A percentile compares a stretch with the other conserved stretches of the same genome.
These are phyloP conservation scores for Sungouiozyma ichnusensis DNA, from an alignment of 805 yeast species.

Conservation along the genomic window DNA sequence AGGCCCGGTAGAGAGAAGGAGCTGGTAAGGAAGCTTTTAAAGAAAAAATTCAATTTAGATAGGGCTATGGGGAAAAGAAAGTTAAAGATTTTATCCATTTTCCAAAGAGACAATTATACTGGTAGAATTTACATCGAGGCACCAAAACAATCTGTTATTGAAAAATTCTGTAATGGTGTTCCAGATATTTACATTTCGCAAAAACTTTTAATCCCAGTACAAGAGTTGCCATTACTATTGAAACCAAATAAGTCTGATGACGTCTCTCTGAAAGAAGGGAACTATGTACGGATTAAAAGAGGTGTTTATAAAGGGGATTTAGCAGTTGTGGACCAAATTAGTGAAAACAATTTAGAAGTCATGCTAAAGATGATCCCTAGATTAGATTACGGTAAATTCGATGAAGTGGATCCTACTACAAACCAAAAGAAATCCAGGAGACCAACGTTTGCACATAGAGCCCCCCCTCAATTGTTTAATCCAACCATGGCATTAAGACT, in stretches of 20 bases:
- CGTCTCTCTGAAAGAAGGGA: constrained; percentile 81
- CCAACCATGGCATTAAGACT: constrained; percentile 81
- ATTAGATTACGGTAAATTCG: constrained; percentile 72
- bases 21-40: constrained; percentile 70
- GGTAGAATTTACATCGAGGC: constrained; percentile 95
- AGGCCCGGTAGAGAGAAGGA: constrained; percentile 90
- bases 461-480: constrained; percentile 77
- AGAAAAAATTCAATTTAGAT: constrained; percentile 71
- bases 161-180: constrained; percentile 77
- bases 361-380: constrained; percentile 88
- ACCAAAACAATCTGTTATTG: constrained; percentile 83
- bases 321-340: constrained; percentile 84
- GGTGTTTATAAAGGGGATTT: constrained; percentile 90
- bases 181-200: constrained; percentile 70
- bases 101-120: constrained; percentile 86
- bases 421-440: constrained; percentile 41
- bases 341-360: constrained; percentile 94
- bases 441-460: constrained; percentile 54
- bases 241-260: constrained; percentile 85
- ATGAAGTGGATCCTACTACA: constrained; percentile 41
- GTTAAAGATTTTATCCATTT: constrained; percentile 77
- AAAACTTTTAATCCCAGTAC: constrained; percentile 84
- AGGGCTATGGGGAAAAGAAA: constrained; percentile 54
- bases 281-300: constrained; percentile 80
- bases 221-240: constrained; percentile 86